Evolutionary conservation across 768 basidiomycete species (phyloP).

Genomic region (Fistulinella prunicolor): DNA sequence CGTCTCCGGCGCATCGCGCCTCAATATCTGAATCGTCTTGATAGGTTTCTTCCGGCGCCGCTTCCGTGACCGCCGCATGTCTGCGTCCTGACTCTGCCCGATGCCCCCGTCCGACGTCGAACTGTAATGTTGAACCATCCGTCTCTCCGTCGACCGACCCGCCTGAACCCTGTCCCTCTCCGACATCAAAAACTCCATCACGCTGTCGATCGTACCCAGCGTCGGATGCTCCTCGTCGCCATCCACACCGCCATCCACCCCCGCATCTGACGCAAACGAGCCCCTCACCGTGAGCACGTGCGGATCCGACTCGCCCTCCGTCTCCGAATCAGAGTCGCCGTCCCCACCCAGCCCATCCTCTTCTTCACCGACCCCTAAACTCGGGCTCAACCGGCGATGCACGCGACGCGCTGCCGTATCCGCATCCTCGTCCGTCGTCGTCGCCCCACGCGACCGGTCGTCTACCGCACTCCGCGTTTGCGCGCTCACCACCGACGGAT

Average conservation of each 20-base stretch:
- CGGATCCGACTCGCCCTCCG: slow-evolving; percentile 37
- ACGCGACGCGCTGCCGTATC: slow-evolving; percentile 6
- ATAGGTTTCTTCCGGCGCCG: slow-evolving; percentile 37
- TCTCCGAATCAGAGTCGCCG: slow-evolving; percentile 30
- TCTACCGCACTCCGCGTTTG: slow-evolving; percentile 26
- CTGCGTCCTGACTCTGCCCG: slow-evolving; percentile 39
- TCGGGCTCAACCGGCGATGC: not conserved
- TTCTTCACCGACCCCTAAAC: not conserved
- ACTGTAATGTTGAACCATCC: slow-evolving; percentile 27
- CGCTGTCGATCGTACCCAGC: slow-evolving; percentile 69
- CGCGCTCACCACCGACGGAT: slow-evolving; percentile 29
- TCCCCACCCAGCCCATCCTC: slow-evolving; percentile 14
- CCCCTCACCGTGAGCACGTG: slow-evolving; percentile 26
- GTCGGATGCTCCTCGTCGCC: slow-evolving; percentile 51
- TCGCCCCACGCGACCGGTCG: slow-evolving; percentile 23
- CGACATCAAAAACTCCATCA: slow-evolving; percentile 69
- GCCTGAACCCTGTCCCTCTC: slow-evolving; percentile 62
- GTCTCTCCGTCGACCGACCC: slow-evolving; percentile 28
- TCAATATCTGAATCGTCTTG: slow-evolving; percentile 30
- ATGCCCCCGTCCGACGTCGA: slow-evolving; percentile 36
- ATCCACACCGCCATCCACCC: slow-evolving; percentile 10
- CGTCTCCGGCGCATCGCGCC: slow-evolving; percentile 21
- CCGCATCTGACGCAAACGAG: slow-evolving; percentile 22
- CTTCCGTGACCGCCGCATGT: slow-evolving; percentile 37
- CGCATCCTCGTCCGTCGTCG: slow-evolving; percentile 17